Evolutionary conservation across 192 early-diverging fungal genomes (phyloP), one percentile per base, ranked within the genome.

Genomic region (Coemansia erecta): DNA sequence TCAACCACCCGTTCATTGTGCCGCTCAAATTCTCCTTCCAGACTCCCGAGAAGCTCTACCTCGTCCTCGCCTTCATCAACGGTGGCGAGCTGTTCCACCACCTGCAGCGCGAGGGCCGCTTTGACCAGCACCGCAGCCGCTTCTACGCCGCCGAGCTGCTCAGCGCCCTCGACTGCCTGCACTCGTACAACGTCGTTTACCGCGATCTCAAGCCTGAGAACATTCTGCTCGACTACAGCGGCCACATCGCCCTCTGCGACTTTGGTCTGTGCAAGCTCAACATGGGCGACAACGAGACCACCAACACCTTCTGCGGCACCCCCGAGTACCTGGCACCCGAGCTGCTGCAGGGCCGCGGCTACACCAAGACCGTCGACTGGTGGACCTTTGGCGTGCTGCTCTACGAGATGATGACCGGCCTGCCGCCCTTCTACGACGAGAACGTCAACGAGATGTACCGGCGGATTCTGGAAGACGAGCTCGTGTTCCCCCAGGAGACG

Each of bases 251-350:
- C 0, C 84, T 97, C 19, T 92, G 90, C 60, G 96, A 98, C 81
- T 92, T 95, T 75, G 97, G 94, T 2, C 81, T 95, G 60, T 93
- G 90, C 82, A 94, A 96, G 71, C 80, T 94, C 41, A 92, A 94
- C 68, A 98, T 96, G 89, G 89, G 87, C 28, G 93, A 94, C 67
- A 89, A 90, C 47, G 92, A 91, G 56, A 92, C 87, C 37, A 98
- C 97, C 24, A 86, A 89, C 71, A 96, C 95, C 0, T 95, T 98
- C 59, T 98, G 95, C 72, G 97, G 97, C 10, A 99, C 97, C 10
- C 95, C 95, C n/a, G 97, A 99, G 68, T 98, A 97, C 70, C 87
- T 98, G 47, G 92, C 95, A 0, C 92, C 89, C 10, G 95, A 98
- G 82, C 70, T 98, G 18, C 74, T 98, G 10, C 81, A 87, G 39